phyloP scores from a whole-genome alignment of 2,329 filamentous ascomycete species.

The Gaeumannomyces sp. region DNA sequence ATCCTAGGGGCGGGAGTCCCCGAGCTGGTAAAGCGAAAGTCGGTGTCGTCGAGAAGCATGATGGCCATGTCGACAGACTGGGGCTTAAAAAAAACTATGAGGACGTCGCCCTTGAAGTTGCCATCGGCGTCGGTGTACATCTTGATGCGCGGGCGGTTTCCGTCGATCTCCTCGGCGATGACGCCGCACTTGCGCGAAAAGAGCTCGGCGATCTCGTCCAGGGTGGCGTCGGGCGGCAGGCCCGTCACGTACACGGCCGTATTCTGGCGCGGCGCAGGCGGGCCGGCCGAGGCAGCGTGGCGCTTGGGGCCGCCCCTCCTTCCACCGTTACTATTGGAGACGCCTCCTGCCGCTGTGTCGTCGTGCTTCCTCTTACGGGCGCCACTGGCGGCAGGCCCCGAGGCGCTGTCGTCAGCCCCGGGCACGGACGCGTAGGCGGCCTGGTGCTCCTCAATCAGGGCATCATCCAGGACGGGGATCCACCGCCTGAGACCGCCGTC shows the following conservation, averaged over 20 bases:
- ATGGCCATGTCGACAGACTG: slow-evolving; percentile 87
- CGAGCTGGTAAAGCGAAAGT: slow-evolving; percentile 61
- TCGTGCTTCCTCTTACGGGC: slow-evolving; percentile 16
- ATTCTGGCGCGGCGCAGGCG: slow-evolving; percentile 58
- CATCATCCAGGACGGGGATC: slow-evolving; percentile 49
- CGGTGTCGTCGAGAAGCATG: slow-evolving; percentile 71
- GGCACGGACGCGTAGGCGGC: slow-evolving; percentile 19
- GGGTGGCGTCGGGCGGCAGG: slow-evolving; percentile 70
- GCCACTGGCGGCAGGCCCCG: neutral
- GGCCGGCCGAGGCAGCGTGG: slow-evolving; percentile 22
- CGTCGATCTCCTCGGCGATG: slow-evolving; percentile 91
- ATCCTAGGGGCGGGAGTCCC: slow-evolving; percentile 57
- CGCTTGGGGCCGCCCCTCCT: slow-evolving; percentile 33
- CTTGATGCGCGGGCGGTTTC: slow-evolving; percentile 81
- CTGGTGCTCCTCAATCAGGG: slow-evolving; percentile 23
- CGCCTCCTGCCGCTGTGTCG: slow-evolving; percentile 17
- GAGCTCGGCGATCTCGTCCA: slow-evolving; percentile 72
- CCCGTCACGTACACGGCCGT: slow-evolving; percentile 90
- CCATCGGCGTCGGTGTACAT: slow-evolving; percentile 79
- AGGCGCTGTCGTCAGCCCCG: slow-evolving; percentile 10
- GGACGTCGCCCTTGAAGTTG: slow-evolving; percentile 85
- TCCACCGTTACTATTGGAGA: slow-evolving; percentile 30
- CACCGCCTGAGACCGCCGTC: slow-evolving; percentile 66
- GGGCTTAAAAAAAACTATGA: slow-evolving; percentile 91
- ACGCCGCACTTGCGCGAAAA: slow-evolving; percentile 84